phyloP scores from a whole-genome alignment of 2,329 filamentous ascomycete species.

The Arthrobotrys megalospora region DNA sequence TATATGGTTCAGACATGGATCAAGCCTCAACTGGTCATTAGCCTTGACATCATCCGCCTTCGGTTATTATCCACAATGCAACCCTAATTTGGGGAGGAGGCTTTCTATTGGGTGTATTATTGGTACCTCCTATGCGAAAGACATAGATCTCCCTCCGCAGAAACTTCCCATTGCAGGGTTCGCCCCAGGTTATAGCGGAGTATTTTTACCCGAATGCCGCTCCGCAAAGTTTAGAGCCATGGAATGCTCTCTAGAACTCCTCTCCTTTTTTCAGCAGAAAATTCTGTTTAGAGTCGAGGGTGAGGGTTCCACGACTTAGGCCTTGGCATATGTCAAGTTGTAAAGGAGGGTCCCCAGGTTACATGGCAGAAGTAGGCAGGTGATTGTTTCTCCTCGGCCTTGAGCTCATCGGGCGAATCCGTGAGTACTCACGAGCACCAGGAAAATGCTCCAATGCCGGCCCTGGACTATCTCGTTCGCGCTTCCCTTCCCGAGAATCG shows the following conservation, averaged over 20 bases:
- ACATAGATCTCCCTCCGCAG: not conserved
- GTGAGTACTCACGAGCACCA: not conserved
- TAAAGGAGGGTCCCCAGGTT: conserved; percentile 28
- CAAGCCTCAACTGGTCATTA: conserved; percentile 1
- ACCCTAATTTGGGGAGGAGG: conserved; percentile 36
- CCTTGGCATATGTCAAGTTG: conserved; percentile 48
- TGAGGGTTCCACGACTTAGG: conserved; percentile 1
- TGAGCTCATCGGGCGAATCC: conserved; percentile 17
- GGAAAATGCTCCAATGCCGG: conserved; percentile 11
- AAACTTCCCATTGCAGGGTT: conserved; percentile 12
- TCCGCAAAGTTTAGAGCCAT: not conserved
- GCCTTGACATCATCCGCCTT: conserved; percentile 52
- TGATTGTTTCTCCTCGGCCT: conserved; percentile 31
- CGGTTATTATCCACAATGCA: conserved; percentile 42
- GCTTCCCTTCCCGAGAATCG: not conserved
- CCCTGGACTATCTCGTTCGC: not conserved
- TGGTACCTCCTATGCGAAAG: conserved; percentile 15
- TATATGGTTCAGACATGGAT: conserved; percentile 28
- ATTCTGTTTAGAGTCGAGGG: conserved; percentile 6
- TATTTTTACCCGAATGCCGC: conserved; percentile 30
- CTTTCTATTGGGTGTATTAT: not conserved
- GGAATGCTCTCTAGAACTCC: conserved; percentile 8
- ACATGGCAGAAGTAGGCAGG: conserved; percentile 43
- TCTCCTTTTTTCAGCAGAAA: conserved; percentile 1
- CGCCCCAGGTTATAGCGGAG: conserved; percentile 9